Base-by-base conservation (phyloP, 2,329 filamentous ascomycete genomes). In the Dryadomyces quercivorus region DNA sequence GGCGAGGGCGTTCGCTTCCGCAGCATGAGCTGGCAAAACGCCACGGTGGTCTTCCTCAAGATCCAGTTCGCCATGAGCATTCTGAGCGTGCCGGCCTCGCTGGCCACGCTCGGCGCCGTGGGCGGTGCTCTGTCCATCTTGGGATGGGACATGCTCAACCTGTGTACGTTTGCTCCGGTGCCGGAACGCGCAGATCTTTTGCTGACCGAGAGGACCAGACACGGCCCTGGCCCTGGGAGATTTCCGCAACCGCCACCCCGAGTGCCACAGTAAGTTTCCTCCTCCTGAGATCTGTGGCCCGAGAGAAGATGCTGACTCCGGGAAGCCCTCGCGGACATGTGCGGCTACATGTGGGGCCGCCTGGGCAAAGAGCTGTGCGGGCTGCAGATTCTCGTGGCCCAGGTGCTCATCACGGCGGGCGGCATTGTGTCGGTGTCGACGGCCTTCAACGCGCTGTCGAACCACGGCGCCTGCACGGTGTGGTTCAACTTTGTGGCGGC, bases 81-180 rank as follows among this genome's bases (percentile, higher is more conserved):
- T 64, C 73, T 86, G 54, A 86, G 49, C 52, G 51, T 57, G 38
- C 55, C 55, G 1, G 88, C 72, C 79, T 85, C 62, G 84, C 88
- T 61, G 76, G 86, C 88, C 66, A 82, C 81, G 55, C 87, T 88
- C 75, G 88, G 88, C 69, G 85, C 85, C 59, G 87, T 92, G 60
- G 87, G 88, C 1, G 83, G 88, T 59, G 85, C 83, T 31, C 93
- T 93, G 72, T 93, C 92, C 74, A 84, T 80, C 62, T 81, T 93
- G 1, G 83, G 82, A 62, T 73, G 71, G 68, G 65, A 69, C 48
- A 59, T 64, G 38, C 61, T 71, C 16, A 71, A 71, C 57, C 70
- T 67, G 0, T 70, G 51, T 53, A 12, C 9, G 54, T 34, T 47
- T 15, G 20, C 2, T 10, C 31, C 18, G 22, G 12, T 31, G 26